Evolutionary conservation across 176 grass and related monocot species (phyloP).

Genomic region (Oryza australiensis): DNA sequence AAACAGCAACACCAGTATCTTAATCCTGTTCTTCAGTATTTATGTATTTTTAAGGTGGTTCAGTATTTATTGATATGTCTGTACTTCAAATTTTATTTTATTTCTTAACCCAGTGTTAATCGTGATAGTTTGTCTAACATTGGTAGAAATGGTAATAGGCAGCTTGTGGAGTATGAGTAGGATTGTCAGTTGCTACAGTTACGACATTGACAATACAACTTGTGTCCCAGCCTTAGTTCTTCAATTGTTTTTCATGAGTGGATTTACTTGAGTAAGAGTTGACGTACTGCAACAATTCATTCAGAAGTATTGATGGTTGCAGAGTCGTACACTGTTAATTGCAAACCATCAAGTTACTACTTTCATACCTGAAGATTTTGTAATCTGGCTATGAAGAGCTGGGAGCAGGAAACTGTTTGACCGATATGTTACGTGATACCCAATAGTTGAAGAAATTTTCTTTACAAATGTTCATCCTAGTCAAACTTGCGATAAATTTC

Average conservation of each 20-base stretch:
- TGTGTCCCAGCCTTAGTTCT: constrained; percentile 20
- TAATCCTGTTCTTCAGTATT: background rate
- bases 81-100: background rate
- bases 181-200: constrained; percentile 38
- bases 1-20: constrained; percentile 19
- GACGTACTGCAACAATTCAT: constrained; percentile 19
- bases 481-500: background rate
- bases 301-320: constrained; percentile 13
- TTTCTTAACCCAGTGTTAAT: constrained; percentile 19
- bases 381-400: constrained; percentile 6
- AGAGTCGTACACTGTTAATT: background rate
- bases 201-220: constrained; percentile 31
- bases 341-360: background rate
- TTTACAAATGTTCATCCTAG: constrained; percentile 15
- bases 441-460: background rate
- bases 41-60: background rate
- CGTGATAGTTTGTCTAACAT: constrained; percentile 1
- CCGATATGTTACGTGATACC: background rate
- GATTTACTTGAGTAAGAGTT: constrained; percentile 49
- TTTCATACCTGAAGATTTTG: background rate
- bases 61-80: constrained; percentile 22
- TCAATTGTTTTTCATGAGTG: constrained; percentile 34
- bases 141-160: constrained; percentile 25
- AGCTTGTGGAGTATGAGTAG: constrained; percentile 50
- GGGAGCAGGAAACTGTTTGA: background rate